Evolutionary conservation across 768 basidiomycete species (phyloP).

Genomic region (Mrakia frigida): DNA sequence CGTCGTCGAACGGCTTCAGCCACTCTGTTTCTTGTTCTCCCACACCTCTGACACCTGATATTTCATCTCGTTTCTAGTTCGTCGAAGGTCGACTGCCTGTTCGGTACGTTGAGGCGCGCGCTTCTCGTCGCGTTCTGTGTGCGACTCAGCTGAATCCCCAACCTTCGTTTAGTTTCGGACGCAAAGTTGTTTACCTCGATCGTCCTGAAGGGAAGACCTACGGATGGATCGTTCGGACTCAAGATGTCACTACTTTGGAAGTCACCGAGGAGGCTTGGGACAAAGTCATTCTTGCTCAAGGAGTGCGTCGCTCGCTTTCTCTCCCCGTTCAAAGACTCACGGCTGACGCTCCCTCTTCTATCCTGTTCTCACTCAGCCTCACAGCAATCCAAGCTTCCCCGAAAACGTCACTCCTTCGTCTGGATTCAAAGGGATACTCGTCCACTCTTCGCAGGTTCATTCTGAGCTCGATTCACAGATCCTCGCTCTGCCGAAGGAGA

Average conservation of each 20-base stretch:
- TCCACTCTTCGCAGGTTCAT: conserved; percentile 11
- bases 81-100: not conserved
- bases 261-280: not conserved
- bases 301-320: not conserved
- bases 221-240: not conserved
- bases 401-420: not conserved
- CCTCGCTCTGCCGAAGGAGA: not conserved
- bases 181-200: not conserved
- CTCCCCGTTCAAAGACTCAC: not conserved
- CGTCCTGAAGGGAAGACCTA: not conserved
- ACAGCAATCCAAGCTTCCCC: conserved; percentile 8
- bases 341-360: not conserved
- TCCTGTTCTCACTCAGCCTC: not conserved
- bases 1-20: too few relatives aligned
- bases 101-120: not conserved
- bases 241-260: not conserved
- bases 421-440: not conserved
- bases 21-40: too few relatives aligned
- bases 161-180: not conserved
- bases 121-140: not conserved
- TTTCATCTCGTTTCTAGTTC: too few relatives aligned
- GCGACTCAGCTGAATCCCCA: not conserved
- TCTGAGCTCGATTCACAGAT: not conserved
- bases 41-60: too few relatives aligned
- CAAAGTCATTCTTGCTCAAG: conserved; percentile 2